phyloP scores from a whole-genome alignment of 139 green algal genomes.

The Prasinococcaceae sp. region DNA sequence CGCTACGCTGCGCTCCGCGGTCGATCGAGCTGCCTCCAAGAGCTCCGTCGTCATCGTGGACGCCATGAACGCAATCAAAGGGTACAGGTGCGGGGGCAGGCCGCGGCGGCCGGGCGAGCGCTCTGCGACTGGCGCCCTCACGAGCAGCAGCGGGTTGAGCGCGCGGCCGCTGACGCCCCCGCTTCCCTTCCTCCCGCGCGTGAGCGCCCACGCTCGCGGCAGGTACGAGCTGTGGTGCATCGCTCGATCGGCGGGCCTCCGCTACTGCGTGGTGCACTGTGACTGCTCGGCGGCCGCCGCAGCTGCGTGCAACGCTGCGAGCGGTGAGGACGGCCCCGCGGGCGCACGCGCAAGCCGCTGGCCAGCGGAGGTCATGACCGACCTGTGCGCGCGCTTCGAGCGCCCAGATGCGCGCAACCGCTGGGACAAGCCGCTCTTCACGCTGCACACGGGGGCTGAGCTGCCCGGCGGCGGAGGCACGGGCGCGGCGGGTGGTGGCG shows the following conservation, averaged over 20 bases:
- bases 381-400: slow-evolving; percentile 71
- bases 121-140: too few relatives aligned
- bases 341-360: slow-evolving; percentile 15
- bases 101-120: neutral
- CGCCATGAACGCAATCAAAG: slow-evolving; percentile 88
- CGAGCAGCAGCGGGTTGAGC: too few relatives aligned
- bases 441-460: neutral
- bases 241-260: slow-evolving; percentile 47
- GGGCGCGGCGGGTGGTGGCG: neutral
- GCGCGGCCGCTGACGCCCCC: too few relatives aligned
- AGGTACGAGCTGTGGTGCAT: slow-evolving; percentile 91
- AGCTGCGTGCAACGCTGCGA: slow-evolving; percentile 43
- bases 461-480: neutral
- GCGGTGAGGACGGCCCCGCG: slow-evolving; percentile 8
- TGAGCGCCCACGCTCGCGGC: slow-evolving; percentile 19
- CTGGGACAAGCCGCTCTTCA: slow-evolving; percentile 69
- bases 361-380: slow-evolving; percentile 42
- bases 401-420: slow-evolving; percentile 62
- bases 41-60: slow-evolving; percentile 65
- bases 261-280: slow-evolving; percentile 79
- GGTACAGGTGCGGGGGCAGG: too few relatives aligned
- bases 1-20: slow-evolving; percentile 43
- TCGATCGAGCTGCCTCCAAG: slow-evolving; percentile 45
- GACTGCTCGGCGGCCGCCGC: slow-evolving; percentile 40
- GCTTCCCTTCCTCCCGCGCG: neutral